phyloP scores from a whole-genome alignment of 1,284 basidiomycete genomes.

The Rhodotorula sp. region DNA sequence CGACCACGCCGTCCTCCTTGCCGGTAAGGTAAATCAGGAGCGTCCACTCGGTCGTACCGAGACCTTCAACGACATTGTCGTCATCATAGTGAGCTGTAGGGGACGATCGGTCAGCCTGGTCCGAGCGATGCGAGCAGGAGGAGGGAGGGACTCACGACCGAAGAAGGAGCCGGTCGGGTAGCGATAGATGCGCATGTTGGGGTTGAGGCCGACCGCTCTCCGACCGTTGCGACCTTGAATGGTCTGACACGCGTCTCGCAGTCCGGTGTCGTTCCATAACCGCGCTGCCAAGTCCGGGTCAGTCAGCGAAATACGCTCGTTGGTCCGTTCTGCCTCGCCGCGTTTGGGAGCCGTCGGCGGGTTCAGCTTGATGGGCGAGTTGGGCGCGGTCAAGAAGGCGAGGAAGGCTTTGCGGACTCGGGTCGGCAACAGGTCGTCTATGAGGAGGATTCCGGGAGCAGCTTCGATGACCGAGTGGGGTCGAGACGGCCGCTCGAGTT shows the following conservation, averaged over 20 bases:
- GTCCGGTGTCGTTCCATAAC: conserved; percentile 50
- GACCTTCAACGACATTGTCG: conserved; percentile 55
- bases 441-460: conserved; percentile 18
- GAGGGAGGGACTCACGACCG: conserved; percentile 43
- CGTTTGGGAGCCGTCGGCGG: conserved; percentile 66
- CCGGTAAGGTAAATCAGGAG: conserved; percentile 73
- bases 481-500: not conserved
- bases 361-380: not conserved
- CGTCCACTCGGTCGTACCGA: conserved; percentile 67
- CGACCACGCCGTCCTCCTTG: conserved; percentile 63
- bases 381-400: conserved; percentile 3
- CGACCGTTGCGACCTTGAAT: conserved; percentile 7
- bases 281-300: conserved; percentile 62
- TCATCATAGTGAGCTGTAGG: conserved; percentile 73
- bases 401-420: conserved; percentile 4
- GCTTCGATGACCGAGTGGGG: conserved; percentile 1
- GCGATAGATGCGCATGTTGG: conserved; percentile 51
- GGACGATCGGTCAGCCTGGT: not conserved
- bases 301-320: conserved; percentile 64
- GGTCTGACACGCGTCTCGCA: conserved; percentile 14
- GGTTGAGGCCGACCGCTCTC: conserved; percentile 45
- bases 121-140: not conserved
- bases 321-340: conserved; percentile 72
- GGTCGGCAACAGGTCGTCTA: conserved; percentile 18
- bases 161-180: conserved; percentile 47